Evolutionary conservation across 768 basidiomycete species (phyloP), one percentile per base, ranked within the genome.

Genomic region (Kwoniella newhampshirensis): DNA sequence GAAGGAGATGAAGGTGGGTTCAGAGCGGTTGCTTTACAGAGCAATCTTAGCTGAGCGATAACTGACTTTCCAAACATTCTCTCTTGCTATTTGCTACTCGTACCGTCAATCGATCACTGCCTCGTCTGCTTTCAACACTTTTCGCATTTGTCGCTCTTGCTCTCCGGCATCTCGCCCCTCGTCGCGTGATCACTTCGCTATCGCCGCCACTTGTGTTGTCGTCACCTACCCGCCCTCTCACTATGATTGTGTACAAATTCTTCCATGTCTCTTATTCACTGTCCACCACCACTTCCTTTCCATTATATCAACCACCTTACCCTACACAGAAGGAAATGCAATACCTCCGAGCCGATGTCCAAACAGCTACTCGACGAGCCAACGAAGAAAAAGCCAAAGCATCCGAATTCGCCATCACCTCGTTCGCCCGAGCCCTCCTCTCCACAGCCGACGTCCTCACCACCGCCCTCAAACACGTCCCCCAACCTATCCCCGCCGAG

Each of bases 341-440:
- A 44, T 96, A 97, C 75, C 81, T 89, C 56, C 87, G 92, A 73
- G 96, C 96, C 67, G 96, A 99, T 79, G 92, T 91, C 78, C 79
- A 94, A 41, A 99, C 98, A 77, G 82, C 96, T 41, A 91, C 93
- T 74, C 88, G 92, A 53, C 91, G 92, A 69, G 83, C 91, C 51
- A 86, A 86, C 26, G 83, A 88, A 59, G 96, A 98, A 79, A 91
- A 88, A 80, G 86, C 88, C 72, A 89, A 92, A 76, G 88, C 91
- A 28, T 85, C 86, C 57, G 91, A 96, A 77, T 97, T 87, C 78
- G 93, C 92, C 57, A 93, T 99, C 74, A 82, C 87, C 44, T 84
- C 84, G 35, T 97, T 99, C 75, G 94, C 96, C 9, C 67, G 70
- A 42, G 77, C 78, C 57, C 75, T 79, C 53, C 66, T 78, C 43